A percentile compares a stretch with the other conserved stretches of the same genome.
Evolutionary conservation across 1,284 basidiomycete genomes (phyloP).

Genomic region (Rhodotorula mucilaginosa): DNA sequence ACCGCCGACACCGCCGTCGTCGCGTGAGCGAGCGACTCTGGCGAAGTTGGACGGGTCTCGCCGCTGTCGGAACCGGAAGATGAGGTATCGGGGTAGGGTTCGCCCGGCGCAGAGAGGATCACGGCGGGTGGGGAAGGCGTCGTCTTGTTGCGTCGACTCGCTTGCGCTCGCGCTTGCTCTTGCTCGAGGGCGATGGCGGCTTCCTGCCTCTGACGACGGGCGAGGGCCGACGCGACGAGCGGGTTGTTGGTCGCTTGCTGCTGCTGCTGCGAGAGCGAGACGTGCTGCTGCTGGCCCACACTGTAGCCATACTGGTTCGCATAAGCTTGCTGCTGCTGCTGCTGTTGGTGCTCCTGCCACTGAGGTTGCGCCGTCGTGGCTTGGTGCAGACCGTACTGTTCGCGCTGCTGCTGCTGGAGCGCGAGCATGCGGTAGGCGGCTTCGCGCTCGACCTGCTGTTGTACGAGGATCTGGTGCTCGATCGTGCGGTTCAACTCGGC

Average conservation of each 20-base stretch:
- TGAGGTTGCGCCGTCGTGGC: background rate
- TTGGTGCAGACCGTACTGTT: background rate
- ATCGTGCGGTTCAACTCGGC: slow-evolving; percentile 19
- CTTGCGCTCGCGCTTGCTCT: background rate
- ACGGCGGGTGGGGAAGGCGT: slow-evolving; percentile 30
- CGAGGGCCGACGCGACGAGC: slow-evolving; percentile 32
- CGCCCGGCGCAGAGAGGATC: slow-evolving; percentile 36
- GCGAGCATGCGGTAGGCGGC: slow-evolving; percentile 11
- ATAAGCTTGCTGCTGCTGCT: background rate
- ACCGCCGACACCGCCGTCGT: background rate
- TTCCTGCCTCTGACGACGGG: slow-evolving; percentile 15
- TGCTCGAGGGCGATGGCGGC: background rate
- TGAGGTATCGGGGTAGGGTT: slow-evolving; percentile 33
- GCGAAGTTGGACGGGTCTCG: slow-evolving; percentile 25
- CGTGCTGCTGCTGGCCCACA: background rate
- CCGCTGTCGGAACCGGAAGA: slow-evolving; percentile 27
- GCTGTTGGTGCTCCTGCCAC: background rate
- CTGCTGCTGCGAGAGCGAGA: background rate
- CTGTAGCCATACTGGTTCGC: no score
- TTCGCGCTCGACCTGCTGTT: slow-evolving; percentile 24
- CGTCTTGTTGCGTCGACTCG: slow-evolving; percentile 6
- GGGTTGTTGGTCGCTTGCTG: slow-evolving; percentile 20
- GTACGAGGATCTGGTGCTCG: slow-evolving; percentile 19
- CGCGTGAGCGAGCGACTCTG: background rate
- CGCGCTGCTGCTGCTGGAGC: slow-evolving; percentile 3